Conservation (phyloP, 2,329 filamentous ascomycete species). For the Aspergillus tubingensis region DNA sequence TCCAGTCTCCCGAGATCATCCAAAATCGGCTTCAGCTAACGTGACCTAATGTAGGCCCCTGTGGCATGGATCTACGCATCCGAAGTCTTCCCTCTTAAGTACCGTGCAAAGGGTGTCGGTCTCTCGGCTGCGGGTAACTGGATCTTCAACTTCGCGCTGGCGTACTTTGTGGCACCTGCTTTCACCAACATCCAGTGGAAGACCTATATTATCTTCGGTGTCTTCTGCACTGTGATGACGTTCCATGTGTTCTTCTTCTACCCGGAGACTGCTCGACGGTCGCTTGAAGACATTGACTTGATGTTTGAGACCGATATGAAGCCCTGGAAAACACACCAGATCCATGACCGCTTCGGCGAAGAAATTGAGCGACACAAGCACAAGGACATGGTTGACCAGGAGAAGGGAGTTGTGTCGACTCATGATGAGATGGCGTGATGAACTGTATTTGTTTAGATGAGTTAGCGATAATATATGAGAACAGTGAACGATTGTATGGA, state of each 20-base stretch:
- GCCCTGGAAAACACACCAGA: constrained; percentile 32
- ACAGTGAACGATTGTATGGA: not conserved
- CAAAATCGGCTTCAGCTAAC: not conserved
- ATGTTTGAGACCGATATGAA: constrained; percentile 57
- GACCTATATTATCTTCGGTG: constrained; percentile 75
- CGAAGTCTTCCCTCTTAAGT: constrained; percentile 64
- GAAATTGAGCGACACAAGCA: constrained; percentile 27
- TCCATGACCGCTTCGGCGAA: constrained; percentile 28
- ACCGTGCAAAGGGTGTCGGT: constrained; percentile 66
- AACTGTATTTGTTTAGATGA: not conserved
- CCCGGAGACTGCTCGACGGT: constrained; percentile 69
- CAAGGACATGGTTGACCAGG: constrained; percentile 16
- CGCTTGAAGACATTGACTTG: constrained; percentile 74
- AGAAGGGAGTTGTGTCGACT: constrained; percentile 11
- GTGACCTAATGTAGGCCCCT: constrained; percentile 48
- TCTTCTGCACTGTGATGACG: constrained; percentile 69
- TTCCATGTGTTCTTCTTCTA: constrained; percentile 68
- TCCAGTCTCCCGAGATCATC: not conserved
- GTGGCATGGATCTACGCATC: constrained; percentile 61
- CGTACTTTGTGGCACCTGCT: constrained; percentile 59
- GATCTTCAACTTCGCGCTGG: constrained; percentile 60
- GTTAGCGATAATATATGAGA: not conserved
- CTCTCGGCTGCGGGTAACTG: constrained; percentile 64
- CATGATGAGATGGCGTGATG: constrained; percentile 18
- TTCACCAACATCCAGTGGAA: constrained; percentile 61